Base-by-base conservation (phyloP, 1,284 basidiomycete species). In the Ganoderma boninense region DNA sequence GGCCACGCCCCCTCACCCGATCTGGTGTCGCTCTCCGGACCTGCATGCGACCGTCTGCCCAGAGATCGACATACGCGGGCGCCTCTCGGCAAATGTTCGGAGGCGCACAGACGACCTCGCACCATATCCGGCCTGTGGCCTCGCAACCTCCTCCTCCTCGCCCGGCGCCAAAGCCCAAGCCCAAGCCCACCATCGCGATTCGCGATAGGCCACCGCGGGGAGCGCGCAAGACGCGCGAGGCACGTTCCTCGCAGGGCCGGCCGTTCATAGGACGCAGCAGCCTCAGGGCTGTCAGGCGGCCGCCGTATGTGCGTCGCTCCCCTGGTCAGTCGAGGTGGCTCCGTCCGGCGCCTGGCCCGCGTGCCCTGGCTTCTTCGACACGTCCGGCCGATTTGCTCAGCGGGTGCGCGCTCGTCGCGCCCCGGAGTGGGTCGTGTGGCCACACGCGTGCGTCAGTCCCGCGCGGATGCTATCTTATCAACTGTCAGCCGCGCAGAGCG, bases 41-140 rank as follows among this genome's bases (percentile, higher is more conserved):
- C 35, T 49, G 13, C 35, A 61, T 66, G 68, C 65, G 71, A 70
- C 62, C 66, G 61, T 64, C 61, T 57, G 43, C n/a, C 69, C 64
- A 52, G 57, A 60, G 57, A 60, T 60, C 35, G 57, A 60, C 57
- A 60, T 60, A 60, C 57, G 16, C 18, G 26, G 63, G 64, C 69
- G 66, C 60, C 69, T 68, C 60, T 62, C 72, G 72, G 72, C 64
- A 64, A 73, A 73, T 73, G 65, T 68, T 73, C 72, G 72, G 72
- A 68, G 57, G 65, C n/a, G n/a, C 61, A 62, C 54, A 64, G 69
- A 65, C 62, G 67, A 44, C 44, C 62, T 62, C 69, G 61, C 35
- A 42, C 69, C 65, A 66, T 66, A 69, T 49, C 20, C 43, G 65
- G 68, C 40, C 38, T 26, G 46, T 49, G 60, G 46, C 57, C 62